These are phyloP conservation scores for Amborella trichopoda DNA, from an alignment of 164 flowering plant genomes.

Conservation along the genomic window DNA sequence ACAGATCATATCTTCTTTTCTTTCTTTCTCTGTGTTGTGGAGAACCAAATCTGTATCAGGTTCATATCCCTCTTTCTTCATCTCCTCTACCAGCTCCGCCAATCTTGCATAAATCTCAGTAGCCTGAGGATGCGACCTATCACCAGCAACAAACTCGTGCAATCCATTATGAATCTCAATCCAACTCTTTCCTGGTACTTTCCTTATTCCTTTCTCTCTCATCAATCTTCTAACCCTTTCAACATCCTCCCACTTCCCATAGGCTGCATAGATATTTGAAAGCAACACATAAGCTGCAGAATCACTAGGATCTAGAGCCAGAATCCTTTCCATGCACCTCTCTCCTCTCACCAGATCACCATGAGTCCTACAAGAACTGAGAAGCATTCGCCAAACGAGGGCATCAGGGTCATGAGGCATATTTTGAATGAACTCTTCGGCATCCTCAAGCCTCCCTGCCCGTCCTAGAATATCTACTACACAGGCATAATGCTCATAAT, in stretches of 20 bases:
- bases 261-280: conserved; percentile 58
- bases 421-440: conserved; percentile 39
- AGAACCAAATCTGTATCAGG: conserved; percentile 49
- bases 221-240: conserved; percentile 35
- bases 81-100: conserved; percentile 33
- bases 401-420: conserved; percentile 43
- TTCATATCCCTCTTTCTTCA: conserved; percentile 66
- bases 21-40: conserved; percentile 72
- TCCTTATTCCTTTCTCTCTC: conserved; percentile 48
- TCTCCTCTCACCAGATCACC: conserved; percentile 62
- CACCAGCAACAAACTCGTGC: conserved; percentile 64
- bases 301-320: conserved; percentile 47
- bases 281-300: conserved; percentile 55
- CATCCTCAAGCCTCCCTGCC: conserved; percentile 24
- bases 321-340: conserved; percentile 43
- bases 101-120: conserved; percentile 35
- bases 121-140: conserved; percentile 53
- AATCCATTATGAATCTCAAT: conserved; percentile 50
- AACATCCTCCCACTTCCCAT: conserved; percentile 64
- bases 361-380: conserved; percentile 69
- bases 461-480: conserved; percentile 11
- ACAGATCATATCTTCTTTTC: conserved; percentile 37
- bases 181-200: conserved; percentile 85
- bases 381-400: conserved; percentile 57
- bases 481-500: conserved; percentile 10